A percentile compares a stretch with the other conserved stretches of the same genome.
Evolutionary conservation across 1,139 yeast genomes (phyloP).

Genomic region (Debaryomycetaceae sp.): DNA sequence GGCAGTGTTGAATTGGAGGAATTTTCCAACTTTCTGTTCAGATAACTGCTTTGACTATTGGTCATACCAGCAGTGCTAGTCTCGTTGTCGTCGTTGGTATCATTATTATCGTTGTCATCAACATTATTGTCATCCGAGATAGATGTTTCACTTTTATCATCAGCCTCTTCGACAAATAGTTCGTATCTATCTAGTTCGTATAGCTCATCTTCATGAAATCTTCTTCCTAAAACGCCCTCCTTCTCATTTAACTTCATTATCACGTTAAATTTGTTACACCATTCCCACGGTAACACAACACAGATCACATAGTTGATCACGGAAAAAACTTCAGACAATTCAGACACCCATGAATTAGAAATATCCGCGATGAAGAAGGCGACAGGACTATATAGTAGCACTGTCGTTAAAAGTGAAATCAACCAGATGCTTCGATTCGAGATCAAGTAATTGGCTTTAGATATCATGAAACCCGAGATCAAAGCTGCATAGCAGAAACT

Average conservation of each 20-base stretch:
- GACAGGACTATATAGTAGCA: slow-evolving; percentile 61
- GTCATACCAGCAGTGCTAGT: not conserved
- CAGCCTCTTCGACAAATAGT: slow-evolving; percentile 35
- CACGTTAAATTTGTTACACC: slow-evolving; percentile 69
- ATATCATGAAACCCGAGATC: slow-evolving; percentile 55
- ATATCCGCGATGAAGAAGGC: slow-evolving; percentile 79
- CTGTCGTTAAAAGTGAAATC: slow-evolving; percentile 55
- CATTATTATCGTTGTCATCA: slow-evolving; percentile 5
- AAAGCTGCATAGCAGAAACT: slow-evolving; percentile 70
- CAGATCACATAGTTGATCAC: slow-evolving; percentile 70
- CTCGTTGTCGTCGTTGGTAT: not conserved
- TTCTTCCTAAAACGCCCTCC: slow-evolving; percentile 77
- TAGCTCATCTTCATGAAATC: slow-evolving; percentile 67
- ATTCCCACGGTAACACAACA: slow-evolving; percentile 82
- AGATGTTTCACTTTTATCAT: slow-evolving; percentile 11
- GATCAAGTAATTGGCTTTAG: slow-evolving; percentile 54
- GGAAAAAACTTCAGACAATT: slow-evolving; percentile 69
- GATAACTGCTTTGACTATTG: not conserved
- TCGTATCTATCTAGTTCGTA: slow-evolving; percentile 44
- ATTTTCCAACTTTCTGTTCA: not conserved
- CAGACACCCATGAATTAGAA: slow-evolving; percentile 65
- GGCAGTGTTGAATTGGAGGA: not conserved
- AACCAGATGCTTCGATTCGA: slow-evolving; percentile 48
- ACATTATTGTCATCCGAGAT: slow-evolving; percentile 11
- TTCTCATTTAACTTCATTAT: slow-evolving; percentile 66